Base-by-base conservation (phyloP, 768 basidiomycete genomes). In the Boletus vinaceobasis region DNA sequence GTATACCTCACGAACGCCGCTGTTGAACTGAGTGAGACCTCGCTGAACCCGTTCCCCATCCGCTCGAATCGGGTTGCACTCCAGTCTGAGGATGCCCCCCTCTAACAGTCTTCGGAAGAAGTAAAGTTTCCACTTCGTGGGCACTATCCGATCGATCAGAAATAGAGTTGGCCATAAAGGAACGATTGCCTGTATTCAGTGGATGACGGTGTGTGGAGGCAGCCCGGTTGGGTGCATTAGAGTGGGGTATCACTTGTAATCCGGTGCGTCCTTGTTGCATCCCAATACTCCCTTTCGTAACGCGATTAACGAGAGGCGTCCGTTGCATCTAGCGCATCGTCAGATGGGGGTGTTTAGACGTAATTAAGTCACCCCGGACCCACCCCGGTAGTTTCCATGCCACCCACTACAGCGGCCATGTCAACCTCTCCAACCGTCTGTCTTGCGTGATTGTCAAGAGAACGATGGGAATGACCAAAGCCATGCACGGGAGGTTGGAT, bases 71-170 rank as follows among this genome's bases (percentile, higher is more conserved):
- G 32, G 51, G 64, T 17, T 63, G 60, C 53, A 52, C 55, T 52
- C 55, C 60, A 51, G 31, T 19, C 3, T 45, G 44, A 21, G 57
- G 48, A 35, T 52, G 55, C 29, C 55, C 59, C 48, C 60, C 49
- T 58, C 71, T 62, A 44, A 55, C 33, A 39, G 49, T 29, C 57
- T 61, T 61, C 53, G 67, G 63, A 43, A 78, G 70, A 36, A 89
- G 74, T 56, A 88, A 65, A 57, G 80, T 79, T 64, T 90, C 88
- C n/a, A 89, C 85, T 63, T 90, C 88, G 47, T 83, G 80, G 1
- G 81, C 78, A 65, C 87, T 88, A 50, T 83, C 82, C 32, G 87
- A 86, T 32, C 75, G 77, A 64, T 85, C 83, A 43, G 83, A 84
- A 39, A 74, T 57, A 56, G 76, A 73, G 27, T 73, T 71, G 31